These are phyloP conservation scores for Parathielavia appendiculata DNA, from an alignment of 495 filamentous ascomycete genomes.

Conservation along the genomic window DNA sequence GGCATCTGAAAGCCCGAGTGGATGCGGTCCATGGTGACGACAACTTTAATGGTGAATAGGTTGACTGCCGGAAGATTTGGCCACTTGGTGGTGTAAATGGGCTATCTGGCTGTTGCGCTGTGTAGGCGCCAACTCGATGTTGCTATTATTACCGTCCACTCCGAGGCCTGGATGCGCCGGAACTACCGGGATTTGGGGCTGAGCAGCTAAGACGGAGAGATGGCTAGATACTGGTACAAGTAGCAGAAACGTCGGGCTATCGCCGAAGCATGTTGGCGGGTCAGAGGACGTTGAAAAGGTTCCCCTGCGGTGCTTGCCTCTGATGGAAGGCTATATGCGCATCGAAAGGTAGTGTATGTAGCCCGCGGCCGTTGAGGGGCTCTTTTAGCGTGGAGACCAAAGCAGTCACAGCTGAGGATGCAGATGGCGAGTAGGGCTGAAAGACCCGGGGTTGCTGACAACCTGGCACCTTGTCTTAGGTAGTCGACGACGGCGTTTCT, in stretches of 20 bases:
- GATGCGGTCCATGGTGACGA: constrained; percentile 42
- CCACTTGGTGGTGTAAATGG: background rate
- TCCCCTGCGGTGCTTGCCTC: constrained; percentile 9
- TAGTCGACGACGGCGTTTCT: too few species aligned
- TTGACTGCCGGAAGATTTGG: background rate
- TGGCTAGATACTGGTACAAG: background rate
- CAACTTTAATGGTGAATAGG: background rate
- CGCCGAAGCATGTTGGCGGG: constrained; percentile 7
- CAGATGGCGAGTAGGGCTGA: constrained; percentile 2
- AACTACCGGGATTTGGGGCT: constrained; percentile 23
- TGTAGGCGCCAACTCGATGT: constrained; percentile 19
- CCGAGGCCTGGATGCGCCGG: constrained; percentile 22
- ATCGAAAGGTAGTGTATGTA: background rate
- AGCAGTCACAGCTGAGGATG: background rate
- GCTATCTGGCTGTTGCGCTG: constrained; percentile 1
- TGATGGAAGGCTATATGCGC: background rate
- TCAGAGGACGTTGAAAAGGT: background rate
- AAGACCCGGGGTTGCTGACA: background rate
- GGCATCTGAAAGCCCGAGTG: constrained; percentile 47
- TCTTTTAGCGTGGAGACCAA: constrained; percentile 1
- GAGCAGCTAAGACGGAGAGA: constrained; percentile 16
- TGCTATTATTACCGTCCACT: constrained; percentile 30
- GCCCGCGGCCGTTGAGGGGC: background rate
- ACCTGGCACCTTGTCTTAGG: too few species aligned
- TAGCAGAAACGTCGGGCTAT: constrained; percentile 6